A percentile compares a stretch with the other conserved stretches of the same genome.
Conservation (phyloP, 2,329 filamentous ascomycete species). For the Davidsoniella virescens region DNA sequence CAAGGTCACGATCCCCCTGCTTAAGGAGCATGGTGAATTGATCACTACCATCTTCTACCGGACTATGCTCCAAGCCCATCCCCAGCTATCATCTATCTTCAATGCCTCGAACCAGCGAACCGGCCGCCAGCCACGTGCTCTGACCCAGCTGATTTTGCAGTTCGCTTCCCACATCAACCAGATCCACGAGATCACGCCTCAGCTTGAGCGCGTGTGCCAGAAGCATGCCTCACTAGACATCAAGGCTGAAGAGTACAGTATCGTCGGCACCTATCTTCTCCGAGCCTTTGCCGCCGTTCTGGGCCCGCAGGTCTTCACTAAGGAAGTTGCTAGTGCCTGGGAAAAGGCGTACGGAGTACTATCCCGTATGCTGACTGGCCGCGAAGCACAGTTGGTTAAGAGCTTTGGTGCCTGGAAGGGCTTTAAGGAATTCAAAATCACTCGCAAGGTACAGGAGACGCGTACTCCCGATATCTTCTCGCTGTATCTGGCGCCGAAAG, state of each 20-base stretch:
- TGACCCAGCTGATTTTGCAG: constrained; percentile 52
- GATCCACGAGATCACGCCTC: constrained; percentile 38
- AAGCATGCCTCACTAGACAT: constrained; percentile 63
- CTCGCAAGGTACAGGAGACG: constrained; percentile 40
- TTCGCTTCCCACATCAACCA: constrained; percentile 62
- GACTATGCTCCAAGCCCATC: constrained; percentile 47
- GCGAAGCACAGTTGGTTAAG: constrained; percentile 47
- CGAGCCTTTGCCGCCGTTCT: constrained; percentile 51
- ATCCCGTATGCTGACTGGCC: constrained; percentile 51
- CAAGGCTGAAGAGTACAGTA: constrained; percentile 49
- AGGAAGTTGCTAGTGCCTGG: constrained; percentile 55
- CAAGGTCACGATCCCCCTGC: constrained; percentile 60
- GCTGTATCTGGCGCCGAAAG: constrained; percentile 53
- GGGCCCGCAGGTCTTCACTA: constrained; percentile 44
- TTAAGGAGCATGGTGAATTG: constrained; percentile 48
- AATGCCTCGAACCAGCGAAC: constrained; percentile 52
- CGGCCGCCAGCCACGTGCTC: constrained; percentile 51
- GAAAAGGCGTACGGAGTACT: constrained; percentile 53
- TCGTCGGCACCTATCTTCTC: constrained; percentile 54
- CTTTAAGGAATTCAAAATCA: constrained; percentile 39
- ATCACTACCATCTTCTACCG: constrained; percentile 62
- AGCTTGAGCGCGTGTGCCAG: constrained; percentile 53
- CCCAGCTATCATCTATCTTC: constrained; percentile 53
- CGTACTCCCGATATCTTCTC: constrained; percentile 40
- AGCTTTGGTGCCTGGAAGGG: constrained; percentile 24